Conservation (phyloP, 352 stramenopile species). For the Thraustochytrium striatum region DNA sequence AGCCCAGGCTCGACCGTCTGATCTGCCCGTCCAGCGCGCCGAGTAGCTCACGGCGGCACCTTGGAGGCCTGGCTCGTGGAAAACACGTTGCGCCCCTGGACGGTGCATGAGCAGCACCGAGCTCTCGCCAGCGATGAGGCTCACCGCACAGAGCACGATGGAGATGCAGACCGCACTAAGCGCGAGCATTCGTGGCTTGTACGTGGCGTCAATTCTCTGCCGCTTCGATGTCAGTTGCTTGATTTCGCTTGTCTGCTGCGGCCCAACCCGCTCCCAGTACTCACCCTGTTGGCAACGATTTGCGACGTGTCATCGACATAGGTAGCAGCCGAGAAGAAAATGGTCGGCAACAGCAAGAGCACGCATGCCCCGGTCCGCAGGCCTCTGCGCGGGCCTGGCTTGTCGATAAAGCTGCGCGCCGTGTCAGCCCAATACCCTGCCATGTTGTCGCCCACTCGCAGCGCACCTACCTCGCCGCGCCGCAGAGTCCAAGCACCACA, state of each 20-base stretch:
- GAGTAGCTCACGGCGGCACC: not conserved
- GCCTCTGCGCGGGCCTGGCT: not conserved
- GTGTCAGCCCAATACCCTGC: not conserved
- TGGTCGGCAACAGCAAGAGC: slow-evolving; percentile 3
- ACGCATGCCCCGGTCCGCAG: slow-evolving; percentile 5
- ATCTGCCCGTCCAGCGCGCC: not conserved
- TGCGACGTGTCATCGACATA: slow-evolving; percentile 37
- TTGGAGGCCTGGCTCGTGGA: not conserved
- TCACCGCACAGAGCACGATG: not conserved
- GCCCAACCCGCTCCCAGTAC: not conserved
- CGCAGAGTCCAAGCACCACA: not conserved
- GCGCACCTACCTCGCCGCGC: not conserved
- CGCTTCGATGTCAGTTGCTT: not conserved
- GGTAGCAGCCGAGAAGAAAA: slow-evolving; percentile 32
- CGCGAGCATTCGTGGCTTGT: slow-evolving; percentile 9
- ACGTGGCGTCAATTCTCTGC: slow-evolving; percentile 11
- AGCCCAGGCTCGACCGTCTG: slow-evolving; percentile 4
- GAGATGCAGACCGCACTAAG: not conserved
- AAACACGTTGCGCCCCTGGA: slow-evolving; percentile 15
- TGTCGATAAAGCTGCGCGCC: slow-evolving; percentile 38
- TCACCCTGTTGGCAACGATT: not conserved
- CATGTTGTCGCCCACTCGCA: too few species aligned
- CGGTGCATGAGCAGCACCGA: slow-evolving; percentile 16
- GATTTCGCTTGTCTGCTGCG: not conserved
- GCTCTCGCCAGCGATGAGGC: slow-evolving; percentile 5